phyloP scores from a whole-genome alignment of 352 stramenopile species.

The Phytophthora rubi region DNA sequence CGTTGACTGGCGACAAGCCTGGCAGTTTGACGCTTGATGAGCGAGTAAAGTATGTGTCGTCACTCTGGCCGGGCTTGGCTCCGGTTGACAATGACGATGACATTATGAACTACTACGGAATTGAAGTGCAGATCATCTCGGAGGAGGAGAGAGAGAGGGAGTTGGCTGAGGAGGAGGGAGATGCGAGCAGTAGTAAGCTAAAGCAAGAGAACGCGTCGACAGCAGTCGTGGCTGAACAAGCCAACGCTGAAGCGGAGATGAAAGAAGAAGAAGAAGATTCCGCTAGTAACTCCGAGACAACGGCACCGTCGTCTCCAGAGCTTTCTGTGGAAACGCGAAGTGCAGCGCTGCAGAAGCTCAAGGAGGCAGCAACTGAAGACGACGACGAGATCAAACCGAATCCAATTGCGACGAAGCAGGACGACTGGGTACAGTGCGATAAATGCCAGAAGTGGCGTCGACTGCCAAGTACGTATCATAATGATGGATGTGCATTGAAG shows the following conservation, averaged over 20 bases:
- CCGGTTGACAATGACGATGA: slow-evolving; percentile 73
- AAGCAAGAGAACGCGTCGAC: background rate
- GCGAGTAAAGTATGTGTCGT: slow-evolving; percentile 70
- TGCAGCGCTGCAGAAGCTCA: slow-evolving; percentile 55
- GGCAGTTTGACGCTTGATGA: slow-evolving; percentile 58
- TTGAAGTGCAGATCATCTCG: slow-evolving; percentile 76
- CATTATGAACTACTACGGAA: slow-evolving; percentile 80
- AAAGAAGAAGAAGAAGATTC: slow-evolving; percentile 17
- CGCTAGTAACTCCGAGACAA: slow-evolving; percentile 25
- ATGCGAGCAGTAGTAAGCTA: slow-evolving; percentile 1
- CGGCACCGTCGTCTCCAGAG: slow-evolving; percentile 30
- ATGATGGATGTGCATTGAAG: background rate
- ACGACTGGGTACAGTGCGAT: slow-evolving; percentile 89
- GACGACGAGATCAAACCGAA: slow-evolving; percentile 52
- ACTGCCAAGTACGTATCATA: slow-evolving; percentile 62
- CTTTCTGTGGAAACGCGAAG: slow-evolving; percentile 65
- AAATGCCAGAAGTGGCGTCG: slow-evolving; percentile 88
- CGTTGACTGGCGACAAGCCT: slow-evolving; percentile 50
- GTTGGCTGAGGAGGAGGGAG: slow-evolving; percentile 18
- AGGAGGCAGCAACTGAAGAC: slow-evolving; percentile 49
- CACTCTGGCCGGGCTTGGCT: slow-evolving; percentile 67
- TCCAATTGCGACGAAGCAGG: slow-evolving; percentile 72
- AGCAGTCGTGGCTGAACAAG: slow-evolving; percentile 3
- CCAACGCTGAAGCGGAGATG: slow-evolving; percentile 6
- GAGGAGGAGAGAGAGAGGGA: slow-evolving; percentile 66